Evolutionary conservation across 2,329 filamentous ascomycete species (phyloP).

Genomic region (Colletotrichum musicola): DNA sequence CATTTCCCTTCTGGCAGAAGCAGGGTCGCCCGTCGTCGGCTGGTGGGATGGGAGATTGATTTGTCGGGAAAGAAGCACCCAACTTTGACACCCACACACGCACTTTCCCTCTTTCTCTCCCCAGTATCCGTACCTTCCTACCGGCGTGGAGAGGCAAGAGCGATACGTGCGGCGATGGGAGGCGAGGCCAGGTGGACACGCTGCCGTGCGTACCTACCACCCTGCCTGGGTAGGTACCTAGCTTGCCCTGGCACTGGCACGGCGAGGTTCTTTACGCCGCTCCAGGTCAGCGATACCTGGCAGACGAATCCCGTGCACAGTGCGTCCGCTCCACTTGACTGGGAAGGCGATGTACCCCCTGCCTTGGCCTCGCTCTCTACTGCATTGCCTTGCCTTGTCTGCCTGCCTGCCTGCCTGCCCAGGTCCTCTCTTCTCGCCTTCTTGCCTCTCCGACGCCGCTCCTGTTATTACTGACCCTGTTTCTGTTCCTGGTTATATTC

Average conservation of each 20-base stretch:
- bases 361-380: not conserved
- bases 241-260: not conserved
- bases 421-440: not conserved
- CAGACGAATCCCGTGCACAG: slow-evolving; percentile 13
- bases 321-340: slow-evolving; percentile 6
- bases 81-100: no score
- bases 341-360: slow-evolving; percentile 13
- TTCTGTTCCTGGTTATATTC: not conserved
- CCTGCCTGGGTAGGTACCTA: not conserved
- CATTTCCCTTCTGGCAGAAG: slow-evolving; percentile 2
- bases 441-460: no score
- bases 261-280: not conserved
- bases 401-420: not conserved
- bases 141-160: not conserved
- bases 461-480: not conserved
- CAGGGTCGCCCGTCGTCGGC: slow-evolving; percentile 20
- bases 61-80: slow-evolving; percentile 24
- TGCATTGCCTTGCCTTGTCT: not conserved
- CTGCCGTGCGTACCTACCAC: not conserved
- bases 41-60: slow-evolving; percentile 23
- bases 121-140: not conserved
- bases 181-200: slow-evolving; percentile 19
- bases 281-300: slow-evolving; percentile 17
- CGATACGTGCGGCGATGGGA: slow-evolving; percentile 6
- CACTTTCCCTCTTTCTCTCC: no score